A percentile compares a stretch with the other conserved stretches of the same genome.
phyloP scores from a whole-genome alignment of 148 eudicot species.

The Rhododendron vialii region DNA sequence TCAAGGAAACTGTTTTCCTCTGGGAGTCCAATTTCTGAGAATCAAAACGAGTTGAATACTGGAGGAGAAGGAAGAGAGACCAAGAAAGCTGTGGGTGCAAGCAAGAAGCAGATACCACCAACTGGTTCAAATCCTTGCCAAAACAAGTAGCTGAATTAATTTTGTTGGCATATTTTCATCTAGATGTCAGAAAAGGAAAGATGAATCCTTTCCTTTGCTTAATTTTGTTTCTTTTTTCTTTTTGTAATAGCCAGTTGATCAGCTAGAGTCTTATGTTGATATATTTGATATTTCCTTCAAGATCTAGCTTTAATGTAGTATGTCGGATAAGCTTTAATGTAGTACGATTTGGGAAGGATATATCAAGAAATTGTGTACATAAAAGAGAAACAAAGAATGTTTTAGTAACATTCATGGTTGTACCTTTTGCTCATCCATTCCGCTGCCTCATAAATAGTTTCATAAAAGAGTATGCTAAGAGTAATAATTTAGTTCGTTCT shows the following conservation, averaged over 20 bases:
- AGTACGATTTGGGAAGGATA: neutral
- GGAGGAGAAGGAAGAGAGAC: constrained; percentile 19
- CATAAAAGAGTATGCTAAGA: neutral
- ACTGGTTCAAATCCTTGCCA: constrained; percentile 37
- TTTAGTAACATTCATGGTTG: neutral
- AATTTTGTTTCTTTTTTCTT: neutral
- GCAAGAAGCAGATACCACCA: constrained; percentile 29
- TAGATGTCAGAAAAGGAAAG: neutral
- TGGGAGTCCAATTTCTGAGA: neutral
- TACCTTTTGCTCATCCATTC: neutral
- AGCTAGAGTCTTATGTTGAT: neutral
- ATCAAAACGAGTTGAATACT: neutral
- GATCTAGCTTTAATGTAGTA: neutral
- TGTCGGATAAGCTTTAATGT: neutral
- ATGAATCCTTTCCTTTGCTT: neutral
- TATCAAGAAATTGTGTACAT: neutral
- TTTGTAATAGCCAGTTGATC: neutral
- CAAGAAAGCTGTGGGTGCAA: constrained; percentile 51
- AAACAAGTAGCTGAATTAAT: constrained; percentile 19
- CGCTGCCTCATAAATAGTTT: neutral
- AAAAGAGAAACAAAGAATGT: neutral
- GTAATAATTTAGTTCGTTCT: neutral
- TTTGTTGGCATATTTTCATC: neutral
- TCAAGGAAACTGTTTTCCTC: constrained; percentile 22
- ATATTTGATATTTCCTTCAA: neutral